Evolutionary conservation across 1,284 basidiomycete genomes (phyloP).

Genomic region (Moesziomyces antarcticus): DNA sequence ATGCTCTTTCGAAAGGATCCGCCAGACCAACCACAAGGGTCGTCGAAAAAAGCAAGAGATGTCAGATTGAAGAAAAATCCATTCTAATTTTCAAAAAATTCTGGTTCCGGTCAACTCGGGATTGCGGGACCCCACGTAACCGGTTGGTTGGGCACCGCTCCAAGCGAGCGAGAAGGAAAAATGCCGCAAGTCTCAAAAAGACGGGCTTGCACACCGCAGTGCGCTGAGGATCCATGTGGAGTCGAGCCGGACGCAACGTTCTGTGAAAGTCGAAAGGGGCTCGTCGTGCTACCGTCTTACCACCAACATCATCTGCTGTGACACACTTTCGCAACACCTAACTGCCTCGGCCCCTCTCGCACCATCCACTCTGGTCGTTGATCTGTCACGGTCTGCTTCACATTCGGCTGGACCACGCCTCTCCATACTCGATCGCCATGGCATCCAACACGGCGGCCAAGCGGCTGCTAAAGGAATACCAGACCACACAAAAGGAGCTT

Average conservation of each 20-base stretch:
- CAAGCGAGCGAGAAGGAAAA: neutral
- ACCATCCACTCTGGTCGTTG: neutral
- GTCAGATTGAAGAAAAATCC: too few relatives aligned
- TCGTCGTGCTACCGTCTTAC: neutral
- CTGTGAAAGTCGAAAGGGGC: neutral
- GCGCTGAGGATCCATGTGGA: neutral
- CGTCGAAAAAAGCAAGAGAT: too few relatives aligned
- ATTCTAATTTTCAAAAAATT: too few relatives aligned
- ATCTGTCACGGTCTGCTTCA: neutral
- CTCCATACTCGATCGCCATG: slow-evolving; percentile 4
- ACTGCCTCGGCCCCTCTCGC: neutral
- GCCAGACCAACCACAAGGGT: too few relatives aligned
- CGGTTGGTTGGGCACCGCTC: neutral
- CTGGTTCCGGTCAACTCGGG: neutral
- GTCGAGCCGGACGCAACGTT: neutral
- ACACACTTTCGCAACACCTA: too few relatives aligned
- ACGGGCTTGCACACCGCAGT: neutral
- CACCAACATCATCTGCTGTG: neutral
- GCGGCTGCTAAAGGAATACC: slow-evolving; percentile 55
- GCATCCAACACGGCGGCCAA: slow-evolving; percentile 34
- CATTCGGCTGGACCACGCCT: too few relatives aligned
- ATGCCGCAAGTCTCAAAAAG: neutral
- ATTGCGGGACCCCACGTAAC: neutral
- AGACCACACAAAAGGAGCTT: slow-evolving; percentile 33
- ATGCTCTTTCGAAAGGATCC: too few relatives aligned